phyloP scores from a whole-genome alignment of 306 rosid species.

The Pueraria montana region DNA sequence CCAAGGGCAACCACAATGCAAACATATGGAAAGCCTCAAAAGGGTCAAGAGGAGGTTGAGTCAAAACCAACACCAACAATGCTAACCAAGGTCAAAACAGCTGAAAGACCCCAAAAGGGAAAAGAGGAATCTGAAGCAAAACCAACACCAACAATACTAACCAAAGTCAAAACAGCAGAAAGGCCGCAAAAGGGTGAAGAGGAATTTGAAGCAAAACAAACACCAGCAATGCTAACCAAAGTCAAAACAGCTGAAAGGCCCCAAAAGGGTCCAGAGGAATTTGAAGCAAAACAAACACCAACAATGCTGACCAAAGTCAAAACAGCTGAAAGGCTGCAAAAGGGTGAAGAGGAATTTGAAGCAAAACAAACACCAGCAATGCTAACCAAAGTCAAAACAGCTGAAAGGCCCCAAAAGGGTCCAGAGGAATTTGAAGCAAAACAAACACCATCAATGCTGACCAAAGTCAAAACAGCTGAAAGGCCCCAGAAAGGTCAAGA shows the following conservation, averaged over 20 bases:
- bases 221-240: not conserved
- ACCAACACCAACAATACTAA: not conserved
- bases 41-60: slow-evolving; percentile 25
- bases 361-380: not conserved
- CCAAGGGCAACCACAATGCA: not conserved
- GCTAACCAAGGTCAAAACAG: not conserved
- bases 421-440: slow-evolving; percentile 36
- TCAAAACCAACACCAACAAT: not conserved
- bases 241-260: not conserved
- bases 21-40: slow-evolving; percentile 38
- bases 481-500: slow-evolving; percentile 35
- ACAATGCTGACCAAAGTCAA: not conserved
- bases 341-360: slow-evolving; percentile 39
- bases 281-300: slow-evolving; percentile 1
- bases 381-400: not conserved
- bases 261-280: slow-evolving; percentile 41
- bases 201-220: slow-evolving; percentile 13
- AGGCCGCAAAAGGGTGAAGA: slow-evolving; percentile 24
- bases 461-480: not conserved
- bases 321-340: slow-evolving; percentile 1
- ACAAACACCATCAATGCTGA: not conserved
- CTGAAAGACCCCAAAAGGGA: slow-evolving; percentile 21
- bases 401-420: slow-evolving; percentile 22
- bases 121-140: slow-evolving; percentile 46
- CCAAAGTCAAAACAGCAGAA: slow-evolving; percentile 26